Evolutionary conservation across 345 rosid species (phyloP).

Genomic region (Corymbia maculata): DNA sequence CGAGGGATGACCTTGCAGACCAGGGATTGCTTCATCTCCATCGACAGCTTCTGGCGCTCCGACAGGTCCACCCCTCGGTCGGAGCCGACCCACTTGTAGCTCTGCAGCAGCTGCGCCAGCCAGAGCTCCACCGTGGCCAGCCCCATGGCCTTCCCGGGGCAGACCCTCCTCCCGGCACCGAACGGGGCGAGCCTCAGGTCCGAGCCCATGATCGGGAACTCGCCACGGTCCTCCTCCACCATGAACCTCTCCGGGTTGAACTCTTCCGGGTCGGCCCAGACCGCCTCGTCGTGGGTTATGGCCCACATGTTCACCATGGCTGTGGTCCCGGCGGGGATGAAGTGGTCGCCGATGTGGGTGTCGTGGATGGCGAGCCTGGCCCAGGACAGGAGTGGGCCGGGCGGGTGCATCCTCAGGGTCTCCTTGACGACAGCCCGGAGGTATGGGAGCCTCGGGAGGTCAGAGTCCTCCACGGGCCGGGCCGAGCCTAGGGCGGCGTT

Average conservation of each 20-base stretch:
- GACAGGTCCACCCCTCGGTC: constrained; percentile 14
- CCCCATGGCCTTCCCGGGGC: constrained; percentile 50
- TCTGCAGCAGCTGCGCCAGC: constrained; percentile 43
- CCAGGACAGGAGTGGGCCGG: constrained; percentile 86
- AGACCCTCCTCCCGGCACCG: constrained; percentile 38
- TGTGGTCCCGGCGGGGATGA: constrained; percentile 63
- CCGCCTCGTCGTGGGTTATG: constrained; percentile 47
- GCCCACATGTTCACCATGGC: constrained; percentile 98
- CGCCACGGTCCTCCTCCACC: constrained; percentile 7
- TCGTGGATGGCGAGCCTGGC: constrained; percentile 79
- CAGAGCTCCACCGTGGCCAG: constrained; percentile 40
- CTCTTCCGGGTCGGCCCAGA: constrained; percentile 44
- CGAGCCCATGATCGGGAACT: constrained; percentile 27
- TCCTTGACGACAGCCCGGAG: constrained; percentile 64
- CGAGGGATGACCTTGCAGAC: constrained; percentile 25
- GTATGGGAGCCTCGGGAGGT: constrained; percentile 44
- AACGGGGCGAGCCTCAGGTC: constrained; percentile 44
- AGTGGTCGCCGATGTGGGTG: constrained; percentile 29
- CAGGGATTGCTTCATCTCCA: constrained; percentile 36
- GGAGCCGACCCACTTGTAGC: constrained; percentile 17
- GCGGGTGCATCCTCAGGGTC: constrained; percentile 68
- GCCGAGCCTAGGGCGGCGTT: constrained; percentile 17
- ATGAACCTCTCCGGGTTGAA: constrained; percentile 66
- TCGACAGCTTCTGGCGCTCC: constrained; percentile 28
- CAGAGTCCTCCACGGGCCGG: constrained; percentile 34